Conservation (phyloP, 1,284 basidiomycete genomes). For the Ceratobasidium sp. region DNA sequence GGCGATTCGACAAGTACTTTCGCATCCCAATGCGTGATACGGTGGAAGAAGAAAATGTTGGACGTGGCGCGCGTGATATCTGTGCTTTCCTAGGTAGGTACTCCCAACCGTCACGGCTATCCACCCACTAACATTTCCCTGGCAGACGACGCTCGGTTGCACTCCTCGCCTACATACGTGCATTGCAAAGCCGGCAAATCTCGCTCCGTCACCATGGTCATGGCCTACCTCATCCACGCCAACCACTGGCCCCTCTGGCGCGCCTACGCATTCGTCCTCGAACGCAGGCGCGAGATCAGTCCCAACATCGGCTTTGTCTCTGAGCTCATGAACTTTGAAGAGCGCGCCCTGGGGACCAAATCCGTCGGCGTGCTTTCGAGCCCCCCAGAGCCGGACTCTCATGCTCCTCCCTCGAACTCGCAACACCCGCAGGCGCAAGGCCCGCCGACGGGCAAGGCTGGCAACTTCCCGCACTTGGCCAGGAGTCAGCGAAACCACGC, state of each 20-base stretch:
- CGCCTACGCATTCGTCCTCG: constrained; percentile 91
- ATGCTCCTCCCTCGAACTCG: background rate
- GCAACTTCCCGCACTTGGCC: constrained; percentile 46
- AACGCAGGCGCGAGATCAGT: constrained; percentile 91
- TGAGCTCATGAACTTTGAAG: constrained; percentile 96
- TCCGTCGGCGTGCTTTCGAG: constrained; percentile 70
- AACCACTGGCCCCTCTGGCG: constrained; percentile 95
- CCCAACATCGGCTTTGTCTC: constrained; percentile 99
- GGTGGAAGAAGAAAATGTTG: constrained; percentile 93
- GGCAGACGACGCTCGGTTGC: constrained; percentile 89
- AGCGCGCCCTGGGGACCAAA: constrained; percentile 87
- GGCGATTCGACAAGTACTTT: constrained; percentile 83
- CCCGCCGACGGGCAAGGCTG: constrained; percentile 52
- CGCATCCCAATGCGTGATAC: constrained; percentile 94
- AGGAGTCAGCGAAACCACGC: constrained; percentile 40
- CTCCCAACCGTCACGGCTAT: constrained; percentile 36
- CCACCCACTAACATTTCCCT: background rate
- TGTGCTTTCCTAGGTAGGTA: constrained; percentile 87
- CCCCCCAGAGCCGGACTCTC: constrained; percentile 16
- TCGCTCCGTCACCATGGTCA: constrained; percentile 95
- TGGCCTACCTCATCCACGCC: constrained; percentile 97
- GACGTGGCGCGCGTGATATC: constrained; percentile 84
- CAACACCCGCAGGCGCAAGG: constrained; percentile 42
- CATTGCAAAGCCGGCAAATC: constrained; percentile 98
- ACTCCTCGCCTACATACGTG: constrained; percentile 91